Conservation (phyloP, 2,329 filamentous ascomycete species). For the Calonectria pteridis region DNA sequence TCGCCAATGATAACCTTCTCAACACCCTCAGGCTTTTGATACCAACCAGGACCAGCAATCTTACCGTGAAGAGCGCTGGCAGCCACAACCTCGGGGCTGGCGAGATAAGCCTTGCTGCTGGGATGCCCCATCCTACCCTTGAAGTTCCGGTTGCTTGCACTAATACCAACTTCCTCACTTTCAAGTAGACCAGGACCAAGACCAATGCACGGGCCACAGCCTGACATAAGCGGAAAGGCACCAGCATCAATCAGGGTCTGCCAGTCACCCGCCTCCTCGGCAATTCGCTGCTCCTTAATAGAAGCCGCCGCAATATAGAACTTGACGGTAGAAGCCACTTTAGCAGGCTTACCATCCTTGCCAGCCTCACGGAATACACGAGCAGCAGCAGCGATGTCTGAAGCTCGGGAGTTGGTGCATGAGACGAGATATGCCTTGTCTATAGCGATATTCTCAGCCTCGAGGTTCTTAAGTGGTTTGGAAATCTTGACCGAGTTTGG, state of each 20-base stretch:
- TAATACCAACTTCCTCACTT: slow-evolving; percentile 87
- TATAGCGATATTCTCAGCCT: slow-evolving; percentile 79
- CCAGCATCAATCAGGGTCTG: slow-evolving; percentile 84
- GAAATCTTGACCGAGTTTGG: slow-evolving; percentile 93
- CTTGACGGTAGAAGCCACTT: slow-evolving; percentile 80
- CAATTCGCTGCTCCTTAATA: slow-evolving; percentile 77
- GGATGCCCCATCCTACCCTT: slow-evolving; percentile 84
- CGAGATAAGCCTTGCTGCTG: slow-evolving; percentile 83
- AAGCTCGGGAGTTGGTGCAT: slow-evolving; percentile 88
- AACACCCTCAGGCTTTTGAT: slow-evolving; percentile 77
- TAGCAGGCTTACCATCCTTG: slow-evolving; percentile 72
- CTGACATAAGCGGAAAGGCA: slow-evolving; percentile 76
- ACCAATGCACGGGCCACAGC: slow-evolving; percentile 90
- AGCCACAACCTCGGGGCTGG: slow-evolving; percentile 91
- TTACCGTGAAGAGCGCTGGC: slow-evolving; percentile 83
- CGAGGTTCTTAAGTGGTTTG: slow-evolving; percentile 81
- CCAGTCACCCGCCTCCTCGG: slow-evolving; percentile 89
- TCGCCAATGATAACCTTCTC: slow-evolving; percentile 78
- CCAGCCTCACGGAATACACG: slow-evolving; percentile 84
- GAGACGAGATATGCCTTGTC: slow-evolving; percentile 90
- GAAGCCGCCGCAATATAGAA: slow-evolving; percentile 95
- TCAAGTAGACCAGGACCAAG: slow-evolving; percentile 84
- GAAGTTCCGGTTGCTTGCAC: slow-evolving; percentile 88
- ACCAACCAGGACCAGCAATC: slow-evolving; percentile 83
- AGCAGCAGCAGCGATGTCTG: slow-evolving; percentile 85